Percentiles rank a stretch among this genome's conserved stretches.
Evolutionary conservation across 805 yeast genomes (phyloP).

Genomic region (Trichomonascus vanleenenianus): DNA sequence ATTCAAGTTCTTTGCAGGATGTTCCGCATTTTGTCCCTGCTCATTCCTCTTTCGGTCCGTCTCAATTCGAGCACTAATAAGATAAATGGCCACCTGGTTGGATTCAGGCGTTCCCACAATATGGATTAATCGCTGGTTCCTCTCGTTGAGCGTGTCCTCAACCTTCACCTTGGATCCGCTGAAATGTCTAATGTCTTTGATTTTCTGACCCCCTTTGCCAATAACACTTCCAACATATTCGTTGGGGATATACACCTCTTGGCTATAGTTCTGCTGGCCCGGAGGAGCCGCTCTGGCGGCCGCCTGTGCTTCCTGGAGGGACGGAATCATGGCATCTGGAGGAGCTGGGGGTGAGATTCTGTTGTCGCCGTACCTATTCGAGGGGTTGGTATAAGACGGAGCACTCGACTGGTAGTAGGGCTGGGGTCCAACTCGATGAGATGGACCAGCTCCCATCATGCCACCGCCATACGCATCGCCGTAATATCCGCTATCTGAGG

Average conservation of each 20-base stretch:
- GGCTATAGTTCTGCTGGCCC: constrained; percentile 6
- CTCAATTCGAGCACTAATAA: constrained; percentile 53
- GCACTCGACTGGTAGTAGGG: not conserved
- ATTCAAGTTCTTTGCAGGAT: too few relatives aligned
- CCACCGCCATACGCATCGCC: too few relatives aligned
- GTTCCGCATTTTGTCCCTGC: not conserved
- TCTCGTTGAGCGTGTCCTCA: constrained; percentile 41
- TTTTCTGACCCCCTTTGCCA: constrained; percentile 74
- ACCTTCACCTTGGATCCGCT: constrained; percentile 68
- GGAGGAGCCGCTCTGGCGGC: constrained; percentile 9
- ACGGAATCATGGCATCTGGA: not conserved
- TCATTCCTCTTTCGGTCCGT: constrained; percentile 31
- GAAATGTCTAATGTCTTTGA: constrained; percentile 61
- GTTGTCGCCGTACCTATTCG: too few relatives aligned
- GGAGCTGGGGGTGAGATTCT: not conserved
- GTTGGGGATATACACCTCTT: constrained; percentile 65
- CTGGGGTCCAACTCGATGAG: not conserved
- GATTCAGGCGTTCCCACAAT: constrained; percentile 60
- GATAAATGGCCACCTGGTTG: constrained; percentile 62
- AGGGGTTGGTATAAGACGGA: not conserved
- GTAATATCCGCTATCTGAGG: too few relatives aligned
- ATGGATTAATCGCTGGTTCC: constrained; percentile 47
- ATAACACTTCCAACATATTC: constrained; percentile 70
- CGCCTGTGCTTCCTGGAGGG: constrained; percentile 9
- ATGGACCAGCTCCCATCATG: not conserved